Base-by-base conservation (phyloP, 495 filamentous ascomycete species). In the Cercophora scortea region DNA sequence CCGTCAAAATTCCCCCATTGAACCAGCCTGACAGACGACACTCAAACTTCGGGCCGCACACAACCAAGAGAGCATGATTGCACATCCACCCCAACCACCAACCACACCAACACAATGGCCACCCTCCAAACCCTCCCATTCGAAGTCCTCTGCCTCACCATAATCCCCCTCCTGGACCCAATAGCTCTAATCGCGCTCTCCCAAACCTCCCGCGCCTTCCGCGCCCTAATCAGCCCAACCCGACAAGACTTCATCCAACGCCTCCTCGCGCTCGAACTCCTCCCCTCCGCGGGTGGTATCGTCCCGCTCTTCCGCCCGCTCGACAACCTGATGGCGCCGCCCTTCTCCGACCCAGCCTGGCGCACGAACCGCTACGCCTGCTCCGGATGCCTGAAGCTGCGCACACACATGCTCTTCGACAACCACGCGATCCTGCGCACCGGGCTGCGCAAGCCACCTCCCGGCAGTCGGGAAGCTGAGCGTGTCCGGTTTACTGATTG, bases 211-310 rank as follows among this genome's bases (percentile, higher is more conserved):
- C 7, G 9, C 10, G 6, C 10, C 1, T 32, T 45, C n/a, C 43
- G 43, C 25, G 8, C 1, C 3, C 12, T 56, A n/a, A 55, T 65
- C 45, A 17, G 10, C 8, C 62, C 60, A 0, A 39, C 15, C 4
- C 54, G 36, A n/a, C 38, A 50, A 18, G 51, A 62, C 36, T 53
- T 58, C 17, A 12, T 49, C 16, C 50, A 55, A 6, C 57, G 60
- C 0, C 55, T 65, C 35, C 57, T 65, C 4, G 57, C 57, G 15
- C 62, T 65, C 9, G 62, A 65, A 46, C 55, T 62, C 6, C 36
- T 47, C 13, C 62, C 60, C 10, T 50, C 60, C 9, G 9, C 49
- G 19, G 60, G 60, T 32, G 62, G 61, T 19, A 57, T 64, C 17
- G 50, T 56, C 40, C 61, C 61, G 0, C 16, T 42, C 25, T 48